phyloP scores from a whole-genome alignment of 2,329 filamentous ascomycete genomes.

The Penicillium sp. region DNA sequence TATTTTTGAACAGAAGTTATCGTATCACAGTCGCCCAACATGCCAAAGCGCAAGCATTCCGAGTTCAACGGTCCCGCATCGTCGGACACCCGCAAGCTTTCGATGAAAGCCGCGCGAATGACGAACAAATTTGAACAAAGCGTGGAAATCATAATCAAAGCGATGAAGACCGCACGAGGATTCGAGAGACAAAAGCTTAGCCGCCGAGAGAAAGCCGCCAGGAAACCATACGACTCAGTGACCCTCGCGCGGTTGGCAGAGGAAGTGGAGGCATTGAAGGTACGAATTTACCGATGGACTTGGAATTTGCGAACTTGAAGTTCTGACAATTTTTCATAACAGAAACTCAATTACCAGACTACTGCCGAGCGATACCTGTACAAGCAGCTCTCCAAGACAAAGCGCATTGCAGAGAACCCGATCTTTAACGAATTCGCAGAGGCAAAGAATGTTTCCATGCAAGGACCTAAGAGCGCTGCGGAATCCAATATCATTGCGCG shows the following conservation, averaged over 20 bases:
- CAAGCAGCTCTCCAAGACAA: slow-evolving; percentile 58
- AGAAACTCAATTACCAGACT: slow-evolving; percentile 52
- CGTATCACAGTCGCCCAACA: slow-evolving; percentile 14
- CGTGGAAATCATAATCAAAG: slow-evolving; percentile 51
- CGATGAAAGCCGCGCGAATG: slow-evolving; percentile 40
- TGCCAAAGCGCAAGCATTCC: slow-evolving; percentile 45
- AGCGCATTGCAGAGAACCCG: slow-evolving; percentile 55
- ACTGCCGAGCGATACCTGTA: slow-evolving; percentile 56
- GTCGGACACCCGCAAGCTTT: slow-evolving; percentile 28
- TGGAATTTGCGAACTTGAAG: neutral
- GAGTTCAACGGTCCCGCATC: slow-evolving; percentile 28
- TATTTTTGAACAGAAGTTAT: neutral
- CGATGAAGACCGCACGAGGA: slow-evolving; percentile 59
- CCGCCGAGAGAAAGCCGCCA: slow-evolving; percentile 57
- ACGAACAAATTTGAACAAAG: slow-evolving; percentile 52
- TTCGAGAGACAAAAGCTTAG: slow-evolving; percentile 66
- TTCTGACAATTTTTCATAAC: slow-evolving; percentile 9
- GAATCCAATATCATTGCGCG: slow-evolving; percentile 60
- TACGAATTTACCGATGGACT: slow-evolving; percentile 18
- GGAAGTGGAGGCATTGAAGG: slow-evolving; percentile 60
- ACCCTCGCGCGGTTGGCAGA: slow-evolving; percentile 49
- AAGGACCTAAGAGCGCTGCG: slow-evolving; percentile 45
- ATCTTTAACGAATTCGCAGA: slow-evolving; percentile 46
- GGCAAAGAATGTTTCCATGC: slow-evolving; percentile 37
- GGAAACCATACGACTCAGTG: slow-evolving; percentile 43